Evolutionary conservation across 495 filamentous ascomycete species (phyloP).

Genomic region (Glutinoglossum americanum): DNA sequence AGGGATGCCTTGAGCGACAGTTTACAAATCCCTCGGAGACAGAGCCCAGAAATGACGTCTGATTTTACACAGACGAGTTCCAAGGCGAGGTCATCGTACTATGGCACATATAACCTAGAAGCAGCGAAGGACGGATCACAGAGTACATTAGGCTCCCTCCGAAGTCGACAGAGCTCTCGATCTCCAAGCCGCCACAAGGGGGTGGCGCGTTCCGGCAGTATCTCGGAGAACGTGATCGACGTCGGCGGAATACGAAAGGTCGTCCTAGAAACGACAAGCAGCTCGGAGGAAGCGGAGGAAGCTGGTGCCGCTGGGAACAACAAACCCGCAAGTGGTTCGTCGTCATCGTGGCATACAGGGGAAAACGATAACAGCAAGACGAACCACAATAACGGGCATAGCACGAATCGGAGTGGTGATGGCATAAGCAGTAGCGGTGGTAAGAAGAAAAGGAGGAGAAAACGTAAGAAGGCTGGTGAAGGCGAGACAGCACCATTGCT

Average conservation of each 20-base stretch:
- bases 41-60: constrained; percentile 3
- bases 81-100: not conserved
- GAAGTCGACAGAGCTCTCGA: not conserved
- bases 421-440: not conserved
- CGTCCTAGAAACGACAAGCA: constrained; percentile 51
- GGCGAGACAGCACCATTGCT: not conserved
- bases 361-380: not conserved
- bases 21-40: constrained; percentile 33
- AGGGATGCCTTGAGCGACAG: constrained; percentile 8
- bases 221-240: constrained; percentile 73
- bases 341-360: not conserved
- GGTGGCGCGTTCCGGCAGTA: constrained; percentile 57
- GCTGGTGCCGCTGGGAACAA: not conserved
- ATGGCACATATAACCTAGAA: not conserved
- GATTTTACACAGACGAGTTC: not conserved
- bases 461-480: not conserved
- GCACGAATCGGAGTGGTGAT: not conserved
- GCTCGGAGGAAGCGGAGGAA: constrained; percentile 16
- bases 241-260: constrained; percentile 55
- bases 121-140: constrained; percentile 5
- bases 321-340: not conserved
- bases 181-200: constrained; percentile 13
- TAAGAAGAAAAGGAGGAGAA: not conserved
- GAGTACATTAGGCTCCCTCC: constrained; percentile 23
- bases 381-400: not conserved